These are phyloP conservation scores for Ploettnerulaceae sp. DNA, from an alignment of 2,329 filamentous ascomycete genomes.

Conservation along the genomic window DNA sequence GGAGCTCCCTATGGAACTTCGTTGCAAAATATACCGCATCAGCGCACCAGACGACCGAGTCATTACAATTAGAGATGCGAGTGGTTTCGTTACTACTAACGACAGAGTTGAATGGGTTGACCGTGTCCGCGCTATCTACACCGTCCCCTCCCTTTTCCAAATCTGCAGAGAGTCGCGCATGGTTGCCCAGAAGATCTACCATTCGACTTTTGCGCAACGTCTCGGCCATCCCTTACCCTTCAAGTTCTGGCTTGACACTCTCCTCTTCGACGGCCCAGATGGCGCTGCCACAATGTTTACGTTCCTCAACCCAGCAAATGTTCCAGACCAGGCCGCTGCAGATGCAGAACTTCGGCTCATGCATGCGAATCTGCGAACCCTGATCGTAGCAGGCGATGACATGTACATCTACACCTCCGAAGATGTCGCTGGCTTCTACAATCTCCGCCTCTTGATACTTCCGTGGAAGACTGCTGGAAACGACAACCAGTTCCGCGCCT, in stretches of 20 bases:
- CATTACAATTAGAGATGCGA: conserved; percentile 1
- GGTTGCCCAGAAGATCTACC: conserved; percentile 4
- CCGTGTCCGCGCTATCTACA: neutral
- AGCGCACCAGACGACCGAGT: neutral
- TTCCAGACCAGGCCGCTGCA: neutral
- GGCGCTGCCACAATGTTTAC: neutral
- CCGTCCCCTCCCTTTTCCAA: neutral
- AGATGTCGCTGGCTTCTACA: conserved; percentile 6
- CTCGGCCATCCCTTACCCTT: conserved; percentile 5
- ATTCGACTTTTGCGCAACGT: conserved; percentile 1
- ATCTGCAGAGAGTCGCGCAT: conserved; percentile 1
- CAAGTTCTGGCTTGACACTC: conserved; percentile 4
- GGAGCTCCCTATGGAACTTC: conserved; percentile 5
- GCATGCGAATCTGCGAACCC: conserved; percentile 6
- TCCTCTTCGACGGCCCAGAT: conserved; percentile 6
- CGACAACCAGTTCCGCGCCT: neutral
- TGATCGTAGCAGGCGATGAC: conserved; percentile 4
- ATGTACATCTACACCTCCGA: conserved; percentile 7
- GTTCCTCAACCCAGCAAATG: neutral
- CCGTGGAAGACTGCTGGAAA: conserved; percentile 1
- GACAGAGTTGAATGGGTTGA: neutral
- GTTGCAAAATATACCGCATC: conserved; percentile 5
- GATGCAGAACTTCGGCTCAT: conserved; percentile 2
- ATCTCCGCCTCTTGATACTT: conserved; percentile 1
- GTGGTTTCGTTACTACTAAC: neutral